Percentiles rank a stretch among this genome's conserved stretches.
Evolutionary conservation across 768 basidiomycete species (phyloP).

Genomic region (Boletus vinaceobasis): DNA sequence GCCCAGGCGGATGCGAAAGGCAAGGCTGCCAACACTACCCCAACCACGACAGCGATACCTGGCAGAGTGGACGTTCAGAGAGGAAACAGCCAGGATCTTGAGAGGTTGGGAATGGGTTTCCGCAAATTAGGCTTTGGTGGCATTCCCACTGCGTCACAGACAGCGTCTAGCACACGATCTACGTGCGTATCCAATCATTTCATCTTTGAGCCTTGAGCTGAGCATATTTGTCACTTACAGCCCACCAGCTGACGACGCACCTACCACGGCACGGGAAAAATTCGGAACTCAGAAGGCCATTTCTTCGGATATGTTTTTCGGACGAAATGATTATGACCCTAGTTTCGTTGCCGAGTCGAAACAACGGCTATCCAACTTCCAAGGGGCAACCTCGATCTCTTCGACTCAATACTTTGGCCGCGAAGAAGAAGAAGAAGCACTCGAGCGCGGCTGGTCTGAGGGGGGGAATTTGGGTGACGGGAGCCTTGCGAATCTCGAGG

Average conservation of each 20-base stretch:
- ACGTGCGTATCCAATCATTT: conserved; percentile 26
- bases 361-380: conserved; percentile 76
- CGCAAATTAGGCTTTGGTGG: conserved; percentile 82
- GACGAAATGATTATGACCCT: conserved; percentile 83
- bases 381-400: conserved; percentile 89
- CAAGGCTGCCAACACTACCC: conserved; percentile 25
- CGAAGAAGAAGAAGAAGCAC: conserved; percentile 68
- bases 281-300: conserved; percentile 94
- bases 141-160: conserved; percentile 60
- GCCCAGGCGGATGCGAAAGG: conserved; percentile 27
- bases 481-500: conserved; percentile 52
- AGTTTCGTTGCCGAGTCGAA: conserved; percentile 70
- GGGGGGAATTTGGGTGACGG: conserved; percentile 53
- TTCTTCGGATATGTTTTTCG: conserved; percentile 98
- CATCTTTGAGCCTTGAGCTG: not conserved
- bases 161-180: conserved; percentile 46
- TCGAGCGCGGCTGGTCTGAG: conserved; percentile 43
- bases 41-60: conserved; percentile 23
- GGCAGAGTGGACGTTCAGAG: conserved; percentile 33
- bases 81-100: conserved; percentile 48
- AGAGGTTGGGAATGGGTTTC: conserved; percentile 66
- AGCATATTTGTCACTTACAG: conserved; percentile 12
- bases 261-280: conserved; percentile 82
- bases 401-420: conserved; percentile 96
- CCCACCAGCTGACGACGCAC: conserved; percentile 49